phyloP scores from a whole-genome alignment of 306 rosid genomes.

The Adenanthera pavonina region DNA sequence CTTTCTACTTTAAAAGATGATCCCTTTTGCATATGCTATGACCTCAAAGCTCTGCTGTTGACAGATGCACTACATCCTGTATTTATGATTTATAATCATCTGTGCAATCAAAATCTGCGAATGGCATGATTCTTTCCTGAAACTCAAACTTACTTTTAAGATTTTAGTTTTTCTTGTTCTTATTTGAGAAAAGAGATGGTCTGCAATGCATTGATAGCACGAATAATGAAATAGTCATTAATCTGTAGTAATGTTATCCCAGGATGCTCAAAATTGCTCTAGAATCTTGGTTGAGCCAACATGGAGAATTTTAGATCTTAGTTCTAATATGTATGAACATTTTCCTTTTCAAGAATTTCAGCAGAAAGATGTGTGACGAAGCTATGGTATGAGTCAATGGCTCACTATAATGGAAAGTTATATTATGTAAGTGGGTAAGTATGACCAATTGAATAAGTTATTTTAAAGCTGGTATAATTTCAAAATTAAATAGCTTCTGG shows the following conservation, averaged over 20 bases:
- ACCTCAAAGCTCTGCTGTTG: not conserved
- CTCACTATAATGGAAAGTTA: not conserved
- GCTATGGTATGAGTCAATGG: not conserved
- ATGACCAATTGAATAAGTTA: not conserved
- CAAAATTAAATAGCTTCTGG: not conserved
- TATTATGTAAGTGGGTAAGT: not conserved
- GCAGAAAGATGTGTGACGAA: not conserved
- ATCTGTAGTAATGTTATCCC: not conserved
- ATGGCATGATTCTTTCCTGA: not conserved
- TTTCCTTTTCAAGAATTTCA: constrained; percentile 15
- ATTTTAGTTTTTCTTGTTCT: constrained; percentile 1
- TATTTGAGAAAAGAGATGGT: not conserved
- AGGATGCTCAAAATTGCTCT: not conserved
- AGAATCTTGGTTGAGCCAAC: constrained; percentile 28
- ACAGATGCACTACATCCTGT: not conserved
- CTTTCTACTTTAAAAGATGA: not conserved
- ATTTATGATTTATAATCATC: constrained; percentile 19
- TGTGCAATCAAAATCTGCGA: not conserved
- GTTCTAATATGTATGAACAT: not conserved
- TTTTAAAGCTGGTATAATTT: not conserved
- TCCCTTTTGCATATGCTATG: constrained; percentile 8
- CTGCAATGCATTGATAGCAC: not conserved
- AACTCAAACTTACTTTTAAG: not conserved
- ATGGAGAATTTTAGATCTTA: not conserved
- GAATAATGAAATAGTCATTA: not conserved